Evolutionary conservation across 2,329 filamentous ascomycete genomes (phyloP), one percentile per base, ranked within the genome.

Genomic region (Aspergillus thermomutatus): DNA sequence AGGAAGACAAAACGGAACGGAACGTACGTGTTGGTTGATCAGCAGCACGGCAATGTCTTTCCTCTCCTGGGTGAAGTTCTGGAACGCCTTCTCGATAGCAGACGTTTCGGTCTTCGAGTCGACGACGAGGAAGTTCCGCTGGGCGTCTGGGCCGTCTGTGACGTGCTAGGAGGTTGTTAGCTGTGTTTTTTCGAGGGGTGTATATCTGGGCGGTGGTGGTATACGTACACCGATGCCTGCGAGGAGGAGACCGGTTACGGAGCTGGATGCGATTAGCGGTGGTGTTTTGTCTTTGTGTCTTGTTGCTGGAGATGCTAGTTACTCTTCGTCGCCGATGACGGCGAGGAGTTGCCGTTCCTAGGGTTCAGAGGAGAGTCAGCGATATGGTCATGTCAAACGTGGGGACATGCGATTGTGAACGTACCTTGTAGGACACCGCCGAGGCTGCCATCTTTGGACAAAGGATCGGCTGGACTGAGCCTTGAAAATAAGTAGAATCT

Each of bases 81-180:
- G 89, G 73, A 99, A 99, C 9, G 92, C 89, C 37, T 87, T 84
- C 76, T 97, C 94, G 70, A 99, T 97, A 56, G 89, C 82, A 3
- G 89, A 80, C 53, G 84, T 94, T 64, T 97, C 92, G 40, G 93
- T 99, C 82, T 97, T 97, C 72, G 77, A 80, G 76, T 99, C 93
- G 60, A 99, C 94, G 55, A 99, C 91, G 9, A 99, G 86, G 79
- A 97, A 99, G 82, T 99, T 99, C 82, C 96, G 96, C 73, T 97
- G 89, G 41, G 90, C 85, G 72, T 96, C 91, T 47, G 93, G 91
- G 6, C 91, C 89, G 53, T 88, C 83, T 17, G 92, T 96, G 61
- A 97, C 92, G 75, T 97, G 93, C 92, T 97, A 63, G 53, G 45
- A 8, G 8, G 27, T n/a, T 11, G 34, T 54, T 27, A 58, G 46